These are phyloP conservation scores for Globisporangium nagaii DNA, from an alignment of 352 stramenopile species.

Conservation along the genomic window DNA sequence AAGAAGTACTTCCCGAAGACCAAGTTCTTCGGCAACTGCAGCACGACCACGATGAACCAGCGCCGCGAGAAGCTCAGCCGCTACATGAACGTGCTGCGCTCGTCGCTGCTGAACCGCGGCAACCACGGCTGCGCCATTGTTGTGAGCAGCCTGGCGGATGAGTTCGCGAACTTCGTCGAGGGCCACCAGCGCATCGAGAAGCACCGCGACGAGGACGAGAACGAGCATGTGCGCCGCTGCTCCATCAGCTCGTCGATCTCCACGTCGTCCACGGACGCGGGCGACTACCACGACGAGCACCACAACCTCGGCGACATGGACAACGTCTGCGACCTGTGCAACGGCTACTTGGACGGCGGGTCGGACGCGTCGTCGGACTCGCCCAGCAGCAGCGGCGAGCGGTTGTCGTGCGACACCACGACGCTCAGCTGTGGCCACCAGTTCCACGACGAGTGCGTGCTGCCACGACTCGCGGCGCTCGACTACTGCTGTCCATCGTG, in stretches of 20 bases:
- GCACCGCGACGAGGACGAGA: neutral
- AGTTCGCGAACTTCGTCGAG: conserved; percentile 15
- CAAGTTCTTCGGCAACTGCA: conserved; percentile 18
- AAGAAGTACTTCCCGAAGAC: conserved; percentile 57
- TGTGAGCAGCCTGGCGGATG: conserved; percentile 22
- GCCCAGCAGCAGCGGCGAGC: neutral
- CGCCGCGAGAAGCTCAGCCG: conserved; percentile 19
- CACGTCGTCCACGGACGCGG: neutral
- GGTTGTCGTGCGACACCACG: conserved; percentile 6
- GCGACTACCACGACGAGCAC: neutral
- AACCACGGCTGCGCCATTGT: conserved; percentile 35
- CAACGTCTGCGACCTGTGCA: conserved; percentile 4
- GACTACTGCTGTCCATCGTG: conserved; percentile 15
- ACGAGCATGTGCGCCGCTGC: neutral
- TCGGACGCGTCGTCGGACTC: neutral
- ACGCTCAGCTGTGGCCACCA: conserved; percentile 17
- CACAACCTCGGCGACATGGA: neutral
- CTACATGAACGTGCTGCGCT: conserved; percentile 26
- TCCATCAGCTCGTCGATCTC: conserved; percentile 2
- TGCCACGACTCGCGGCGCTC: conserved; percentile 11
- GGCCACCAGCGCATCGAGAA: neutral
- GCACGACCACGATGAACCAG: conserved; percentile 2
- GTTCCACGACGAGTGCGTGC: conserved; percentile 18
- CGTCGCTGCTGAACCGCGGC: conserved; percentile 23
- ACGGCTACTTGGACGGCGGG: neutral